Conservation (phyloP, 441 rosid genomes). For the Gossypium trilobum region DNA sequence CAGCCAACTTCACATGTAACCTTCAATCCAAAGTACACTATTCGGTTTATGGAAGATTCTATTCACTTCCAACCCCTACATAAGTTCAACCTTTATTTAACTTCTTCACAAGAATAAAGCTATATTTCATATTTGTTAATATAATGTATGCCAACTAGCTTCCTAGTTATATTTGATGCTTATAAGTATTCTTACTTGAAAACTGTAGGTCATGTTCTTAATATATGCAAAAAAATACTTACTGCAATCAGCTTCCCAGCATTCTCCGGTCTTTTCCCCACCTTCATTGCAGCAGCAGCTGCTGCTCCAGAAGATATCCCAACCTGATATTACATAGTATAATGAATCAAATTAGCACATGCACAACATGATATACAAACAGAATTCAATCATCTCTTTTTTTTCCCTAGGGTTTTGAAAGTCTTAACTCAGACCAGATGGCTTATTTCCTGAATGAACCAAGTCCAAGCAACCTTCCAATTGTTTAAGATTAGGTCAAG, state of each 20-base stretch:
- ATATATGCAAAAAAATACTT: conserved; percentile 23
- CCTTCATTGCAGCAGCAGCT: conserved; percentile 73
- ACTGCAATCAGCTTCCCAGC: conserved; percentile 79
- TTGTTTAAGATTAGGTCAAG: background rate
- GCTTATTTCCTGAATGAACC: background rate
- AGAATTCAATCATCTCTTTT: background rate
- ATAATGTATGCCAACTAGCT: background rate
- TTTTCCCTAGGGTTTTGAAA: background rate
- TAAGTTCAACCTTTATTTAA: background rate
- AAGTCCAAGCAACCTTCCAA: background rate
- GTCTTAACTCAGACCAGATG: background rate
- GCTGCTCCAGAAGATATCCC: conserved; percentile 98
- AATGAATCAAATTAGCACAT: conserved; percentile 7
- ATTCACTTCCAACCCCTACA: background rate
- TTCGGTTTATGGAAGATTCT: background rate
- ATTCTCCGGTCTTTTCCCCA: conserved; percentile 79
- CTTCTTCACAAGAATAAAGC: background rate
- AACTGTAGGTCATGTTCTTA: conserved; percentile 3
- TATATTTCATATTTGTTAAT: background rate
- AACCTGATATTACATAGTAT: conserved; percentile 37
- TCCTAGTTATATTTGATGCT: background rate
- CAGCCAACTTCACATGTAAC: background rate
- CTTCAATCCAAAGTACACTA: conserved; percentile 1
- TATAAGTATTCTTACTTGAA: background rate
- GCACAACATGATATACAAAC: background rate